Conservation (phyloP, 208 protist species). For the Leishmania tropica region DNA sequence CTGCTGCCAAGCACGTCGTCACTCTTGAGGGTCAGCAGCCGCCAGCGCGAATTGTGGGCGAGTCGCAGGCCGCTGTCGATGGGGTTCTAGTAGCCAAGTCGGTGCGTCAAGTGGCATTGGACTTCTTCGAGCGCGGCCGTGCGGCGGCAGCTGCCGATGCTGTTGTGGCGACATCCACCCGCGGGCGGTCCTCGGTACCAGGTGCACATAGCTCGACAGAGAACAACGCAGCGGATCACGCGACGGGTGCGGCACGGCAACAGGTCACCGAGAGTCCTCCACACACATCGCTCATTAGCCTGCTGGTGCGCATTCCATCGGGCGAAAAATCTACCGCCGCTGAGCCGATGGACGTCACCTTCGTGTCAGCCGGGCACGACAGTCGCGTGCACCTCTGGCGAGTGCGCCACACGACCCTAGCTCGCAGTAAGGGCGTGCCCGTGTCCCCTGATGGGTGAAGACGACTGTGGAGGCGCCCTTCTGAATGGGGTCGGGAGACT, state of each 20-base stretch:
- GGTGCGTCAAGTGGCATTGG: constrained; percentile 3
- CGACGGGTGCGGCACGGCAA: background rate
- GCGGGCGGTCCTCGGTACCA: background rate
- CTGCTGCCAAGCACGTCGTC: background rate
- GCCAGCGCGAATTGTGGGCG: background rate
- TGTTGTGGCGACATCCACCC: background rate
- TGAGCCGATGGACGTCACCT: background rate
- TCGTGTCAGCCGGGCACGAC: constrained; percentile 9
- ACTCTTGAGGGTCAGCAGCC: background rate
- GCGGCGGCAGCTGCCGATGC: background rate
- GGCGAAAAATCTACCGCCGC: background rate
- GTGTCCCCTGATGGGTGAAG: background rate
- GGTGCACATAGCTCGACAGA: background rate
- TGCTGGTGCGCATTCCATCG: constrained; percentile 10
- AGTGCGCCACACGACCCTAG: background rate
- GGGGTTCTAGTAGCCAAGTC: background rate
- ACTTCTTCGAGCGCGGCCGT: constrained; percentile 9
- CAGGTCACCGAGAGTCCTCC: background rate
- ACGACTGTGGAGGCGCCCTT: background rate
- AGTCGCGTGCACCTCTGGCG: constrained; percentile 30
- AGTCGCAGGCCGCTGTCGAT: background rate
- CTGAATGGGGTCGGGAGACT: background rate
- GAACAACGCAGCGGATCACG: background rate
- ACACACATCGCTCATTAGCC: constrained; percentile 1
- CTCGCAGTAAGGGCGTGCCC: background rate